Conservation (phyloP, 2,329 filamentous ascomycete species). For the Penicillium hordei region DNA sequence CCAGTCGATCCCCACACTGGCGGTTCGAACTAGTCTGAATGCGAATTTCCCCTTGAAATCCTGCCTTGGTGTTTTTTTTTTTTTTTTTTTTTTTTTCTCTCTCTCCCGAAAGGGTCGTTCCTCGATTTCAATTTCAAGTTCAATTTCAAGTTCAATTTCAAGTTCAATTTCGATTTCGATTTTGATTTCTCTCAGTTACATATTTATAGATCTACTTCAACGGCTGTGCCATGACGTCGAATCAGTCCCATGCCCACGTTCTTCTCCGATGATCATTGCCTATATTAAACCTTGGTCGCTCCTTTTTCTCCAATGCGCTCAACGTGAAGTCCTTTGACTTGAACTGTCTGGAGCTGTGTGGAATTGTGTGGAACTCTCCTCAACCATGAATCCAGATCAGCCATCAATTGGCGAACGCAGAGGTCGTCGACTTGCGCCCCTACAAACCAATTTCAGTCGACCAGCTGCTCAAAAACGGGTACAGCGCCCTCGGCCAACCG, state of each 20-base stretch:
- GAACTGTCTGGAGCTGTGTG: not conserved
- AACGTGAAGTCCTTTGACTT: not conserved
- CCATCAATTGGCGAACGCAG: slow-evolving; percentile 39
- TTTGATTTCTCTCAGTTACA: not conserved
- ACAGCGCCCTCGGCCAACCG: slow-evolving; percentile 36
- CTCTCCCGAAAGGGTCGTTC: slow-evolving; percentile 4
- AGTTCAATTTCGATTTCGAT: not conserved
- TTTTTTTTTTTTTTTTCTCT: slow-evolving; percentile 6
- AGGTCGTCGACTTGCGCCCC: slow-evolving; percentile 37
- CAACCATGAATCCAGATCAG: slow-evolving; percentile 19
- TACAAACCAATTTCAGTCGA: slow-evolving; percentile 41
- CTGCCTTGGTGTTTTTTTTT: slow-evolving; percentile 6
- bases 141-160: too few species aligned
- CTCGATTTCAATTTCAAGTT: slow-evolving; percentile 1
- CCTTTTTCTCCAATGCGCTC: slow-evolving; percentile 16
- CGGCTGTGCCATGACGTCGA: slow-evolving; percentile 18
- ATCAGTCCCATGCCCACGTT: slow-evolving; percentile 20
- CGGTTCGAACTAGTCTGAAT: slow-evolving; percentile 9
- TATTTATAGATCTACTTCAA: not conserved
- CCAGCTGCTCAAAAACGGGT: slow-evolving; percentile 25
- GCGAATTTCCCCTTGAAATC: slow-evolving; percentile 19
- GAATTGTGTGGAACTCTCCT: not conserved
- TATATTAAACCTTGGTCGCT: slow-evolving; percentile 12
- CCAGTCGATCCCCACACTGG: slow-evolving; percentile 20
- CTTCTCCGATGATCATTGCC: slow-evolving; percentile 22